These are phyloP conservation scores for Thermochaetoides thermophila DNA, from an alignment of 495 filamentous ascomycete species.

Conservation along the genomic window DNA sequence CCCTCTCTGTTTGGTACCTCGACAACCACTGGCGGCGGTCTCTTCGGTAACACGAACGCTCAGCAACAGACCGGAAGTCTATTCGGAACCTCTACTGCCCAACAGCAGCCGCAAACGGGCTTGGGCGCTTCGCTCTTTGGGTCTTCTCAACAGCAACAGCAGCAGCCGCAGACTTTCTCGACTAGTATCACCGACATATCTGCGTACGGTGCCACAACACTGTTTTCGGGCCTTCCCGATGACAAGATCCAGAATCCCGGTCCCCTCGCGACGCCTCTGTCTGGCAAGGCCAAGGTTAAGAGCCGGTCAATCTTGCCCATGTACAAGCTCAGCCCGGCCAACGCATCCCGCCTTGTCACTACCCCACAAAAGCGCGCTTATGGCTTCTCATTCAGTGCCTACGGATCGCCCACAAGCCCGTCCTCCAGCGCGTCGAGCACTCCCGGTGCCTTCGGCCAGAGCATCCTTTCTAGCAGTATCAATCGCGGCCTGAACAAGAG, in stretches of 20 bases:
- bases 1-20: slow-evolving; percentile 30
- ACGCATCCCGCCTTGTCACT: slow-evolving; percentile 56
- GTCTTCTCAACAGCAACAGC: slow-evolving; percentile 26
- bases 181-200: slow-evolving; percentile 61
- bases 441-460: slow-evolving; percentile 47
- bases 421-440: slow-evolving; percentile 53
- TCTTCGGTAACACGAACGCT: slow-evolving; percentile 47
- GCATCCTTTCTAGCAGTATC: slow-evolving; percentile 49
- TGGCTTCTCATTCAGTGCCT: slow-evolving; percentile 81
- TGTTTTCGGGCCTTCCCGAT: slow-evolving; percentile 57
- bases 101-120: slow-evolving; percentile 32
- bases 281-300: slow-evolving; percentile 49
- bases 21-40: slow-evolving; percentile 30
- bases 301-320: slow-evolving; percentile 67
- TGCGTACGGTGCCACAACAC: slow-evolving; percentile 69
- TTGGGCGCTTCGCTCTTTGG: slow-evolving; percentile 26
- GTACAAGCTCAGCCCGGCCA: slow-evolving; percentile 74
- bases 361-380: slow-evolving; percentile 75
- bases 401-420: slow-evolving; percentile 63
- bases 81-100: slow-evolving; percentile 25
- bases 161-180: slow-evolving; percentile 47
- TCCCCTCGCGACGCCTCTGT: slow-evolving; percentile 78
- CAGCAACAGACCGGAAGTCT: slow-evolving; percentile 24
- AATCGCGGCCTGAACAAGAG: slow-evolving; percentile 43
- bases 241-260: slow-evolving; percentile 54